Evolutionary conservation across 768 basidiomycete genomes (phyloP).

Genomic region (Suillus lakei): DNA sequence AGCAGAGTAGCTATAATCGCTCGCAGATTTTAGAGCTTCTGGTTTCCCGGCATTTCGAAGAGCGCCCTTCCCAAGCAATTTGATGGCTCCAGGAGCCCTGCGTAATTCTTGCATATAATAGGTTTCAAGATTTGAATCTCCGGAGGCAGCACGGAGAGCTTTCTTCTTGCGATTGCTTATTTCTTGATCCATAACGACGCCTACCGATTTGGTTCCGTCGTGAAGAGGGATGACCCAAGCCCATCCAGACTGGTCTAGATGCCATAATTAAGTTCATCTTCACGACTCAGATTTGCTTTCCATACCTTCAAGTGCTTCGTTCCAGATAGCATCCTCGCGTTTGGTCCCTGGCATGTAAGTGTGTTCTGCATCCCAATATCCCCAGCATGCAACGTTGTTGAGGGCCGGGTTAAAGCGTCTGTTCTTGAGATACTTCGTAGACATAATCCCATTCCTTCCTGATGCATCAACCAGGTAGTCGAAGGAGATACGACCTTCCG

Average conservation of each 20-base stretch:
- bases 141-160: too few relatives aligned
- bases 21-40: slow-evolving; percentile 13
- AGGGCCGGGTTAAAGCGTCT: slow-evolving; percentile 37
- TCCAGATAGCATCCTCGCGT: slow-evolving; percentile 40
- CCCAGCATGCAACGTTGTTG: slow-evolving; percentile 40
- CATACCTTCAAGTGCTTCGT: slow-evolving; percentile 38
- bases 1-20: slow-evolving; percentile 67
- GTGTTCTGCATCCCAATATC: too few relatives aligned
- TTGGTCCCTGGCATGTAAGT: too few relatives aligned
- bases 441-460: slow-evolving; percentile 41
- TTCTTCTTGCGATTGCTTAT: too few relatives aligned
- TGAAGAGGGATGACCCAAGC: slow-evolving; percentile 61
- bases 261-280: background rate
- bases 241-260: slow-evolving; percentile 62
- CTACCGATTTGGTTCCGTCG: slow-evolving; percentile 50
- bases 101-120: too few relatives aligned
- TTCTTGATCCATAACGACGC: too few relatives aligned
- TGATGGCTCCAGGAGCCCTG: slow-evolving; percentile 4
- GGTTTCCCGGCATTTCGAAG: slow-evolving; percentile 13
- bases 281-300: background rate
- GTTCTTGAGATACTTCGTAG: slow-evolving; percentile 40
- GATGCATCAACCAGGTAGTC: slow-evolving; percentile 44
- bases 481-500: too few relatives aligned
- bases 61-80: slow-evolving; percentile 7
- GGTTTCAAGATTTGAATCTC: too few relatives aligned